Base-by-base conservation (phyloP, 2,329 filamentous ascomycete genomes). In the Diaporthe aspalathi region DNA sequence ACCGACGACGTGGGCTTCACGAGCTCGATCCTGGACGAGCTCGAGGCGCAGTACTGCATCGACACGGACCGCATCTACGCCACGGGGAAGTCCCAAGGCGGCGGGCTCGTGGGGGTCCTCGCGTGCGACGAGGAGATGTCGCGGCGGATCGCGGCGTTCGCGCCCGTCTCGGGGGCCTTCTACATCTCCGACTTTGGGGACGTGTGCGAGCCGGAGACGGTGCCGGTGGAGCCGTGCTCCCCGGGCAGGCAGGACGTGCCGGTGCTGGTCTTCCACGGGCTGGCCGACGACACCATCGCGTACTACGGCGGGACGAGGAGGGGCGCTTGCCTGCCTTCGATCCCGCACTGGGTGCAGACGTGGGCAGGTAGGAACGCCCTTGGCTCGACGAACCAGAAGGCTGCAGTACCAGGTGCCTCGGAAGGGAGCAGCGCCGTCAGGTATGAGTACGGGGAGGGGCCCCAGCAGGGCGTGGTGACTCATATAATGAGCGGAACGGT, bases 181-280 rank as follows among this genome's bases (percentile, higher is more conserved):
- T 85, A 86, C 74, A 35, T 70, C 27, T 52, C 38, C n/a, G 79
- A 83, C 35, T 73, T 72, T 16, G 74, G 76, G 5, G 71, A 65
- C 8, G 38, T 20, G 20, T 72, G 71, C 22, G 67, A 70, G 16
- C 50, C 71, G 2, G 45, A 63, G 49, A 70, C 57, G 17, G 79
- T 84, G 5, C 8, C 71, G 3, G 78, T 79, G 56, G 49, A 38
- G 65, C 78, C 77, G n/a, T 86, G 83, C 77, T 76, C 73, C 3
- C 80, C 83, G 0, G 77, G 74, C 3, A 77, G 80, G 47, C 74
- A 67, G 0, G 74, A 80, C 5, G 70, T 87, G 4, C 85, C 86
- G 1, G 79, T 88, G 12, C 76, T 88, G 11, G 83, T 86, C 52
- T 84, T 87, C 67, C 86, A 88, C 75, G 86, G 86, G n/a, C 82